Percentiles rank a stretch among this genome's conserved stretches.
Evolutionary conservation across 2,329 filamentous ascomycete species (phyloP).

Genomic region (Pseudogymnoascus sp.): DNA sequence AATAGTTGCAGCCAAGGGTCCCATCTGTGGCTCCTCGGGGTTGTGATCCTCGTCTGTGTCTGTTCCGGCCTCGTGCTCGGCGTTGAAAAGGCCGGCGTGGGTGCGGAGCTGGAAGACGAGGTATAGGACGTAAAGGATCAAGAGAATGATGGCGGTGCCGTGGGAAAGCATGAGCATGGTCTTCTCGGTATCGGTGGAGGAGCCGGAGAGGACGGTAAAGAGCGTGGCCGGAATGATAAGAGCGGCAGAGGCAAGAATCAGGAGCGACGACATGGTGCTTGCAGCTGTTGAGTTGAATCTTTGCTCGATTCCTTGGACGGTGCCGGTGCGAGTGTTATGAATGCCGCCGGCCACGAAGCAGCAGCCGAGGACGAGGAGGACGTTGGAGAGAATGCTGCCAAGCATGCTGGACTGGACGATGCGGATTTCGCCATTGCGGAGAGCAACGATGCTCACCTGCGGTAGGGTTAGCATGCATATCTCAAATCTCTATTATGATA

Average conservation of each 20-base stretch:
- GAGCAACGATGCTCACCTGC: constrained; percentile 84
- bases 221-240: constrained; percentile 73
- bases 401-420: constrained; percentile 98
- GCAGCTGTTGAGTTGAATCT: constrained; percentile 68
- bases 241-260: constrained; percentile 58
- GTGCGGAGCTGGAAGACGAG: constrained; percentile 71
- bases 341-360: constrained; percentile 72
- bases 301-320: constrained; percentile 54
- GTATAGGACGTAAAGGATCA: constrained; percentile 68
- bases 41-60: constrained; percentile 34
- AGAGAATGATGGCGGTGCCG: constrained; percentile 66
- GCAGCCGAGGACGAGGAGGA: constrained; percentile 77
- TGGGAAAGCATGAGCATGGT: constrained; percentile 66
- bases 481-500: not conserved
- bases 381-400: constrained; percentile 89
- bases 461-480: not conserved
- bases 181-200: constrained; percentile 35
- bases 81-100: constrained; percentile 64
- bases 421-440: constrained; percentile 77
- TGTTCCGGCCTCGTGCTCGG: constrained; percentile 31
- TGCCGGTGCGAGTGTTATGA: constrained; percentile 47
- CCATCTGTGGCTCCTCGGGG: constrained; percentile 45
- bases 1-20: constrained; percentile 52
- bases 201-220: constrained; percentile 53
- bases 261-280: constrained; percentile 61